phyloP scores from a whole-genome alignment of 1,284 basidiomycete species.

The Cryptococcus floricola region DNA sequence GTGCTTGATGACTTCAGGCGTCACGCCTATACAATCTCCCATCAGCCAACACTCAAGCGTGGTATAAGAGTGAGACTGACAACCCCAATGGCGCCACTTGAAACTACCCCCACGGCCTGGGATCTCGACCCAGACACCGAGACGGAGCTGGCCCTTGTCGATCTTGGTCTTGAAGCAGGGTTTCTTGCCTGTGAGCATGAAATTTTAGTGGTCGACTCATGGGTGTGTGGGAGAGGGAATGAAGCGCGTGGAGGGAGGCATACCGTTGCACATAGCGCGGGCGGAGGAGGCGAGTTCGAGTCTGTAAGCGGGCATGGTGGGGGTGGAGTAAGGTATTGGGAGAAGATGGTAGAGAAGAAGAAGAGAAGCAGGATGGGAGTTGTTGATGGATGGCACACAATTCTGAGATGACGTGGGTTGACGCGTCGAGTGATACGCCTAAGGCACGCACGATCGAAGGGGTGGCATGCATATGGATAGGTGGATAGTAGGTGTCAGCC shows the following conservation, averaged over 20 bases:
- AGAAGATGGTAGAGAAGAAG: not conserved
- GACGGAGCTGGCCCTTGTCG: constrained; percentile 65
- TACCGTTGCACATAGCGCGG: constrained; percentile 79
- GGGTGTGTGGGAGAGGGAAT: not conserved
- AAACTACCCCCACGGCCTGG: constrained; percentile 57
- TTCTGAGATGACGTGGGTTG: too few species aligned
- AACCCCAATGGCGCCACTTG: constrained; percentile 52
- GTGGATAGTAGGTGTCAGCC: too few species aligned
- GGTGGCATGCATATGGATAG: too few species aligned
- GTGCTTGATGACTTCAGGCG: constrained; percentile 64
- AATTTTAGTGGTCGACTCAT: not conserved
- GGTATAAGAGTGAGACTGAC: constrained; percentile 21
- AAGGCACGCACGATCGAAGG: too few species aligned
- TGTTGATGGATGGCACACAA: not conserved
- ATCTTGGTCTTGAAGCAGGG: constrained; percentile 76
- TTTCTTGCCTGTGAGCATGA: constrained; percentile 59
- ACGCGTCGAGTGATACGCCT: too few species aligned
- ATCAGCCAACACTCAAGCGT: not conserved
- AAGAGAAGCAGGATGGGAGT: not conserved
- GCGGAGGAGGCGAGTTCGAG: constrained; percentile 56
- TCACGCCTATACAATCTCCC: constrained; percentile 56
- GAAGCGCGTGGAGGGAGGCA: not conserved
- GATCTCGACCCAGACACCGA: constrained; percentile 74
- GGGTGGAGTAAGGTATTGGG: not conserved
- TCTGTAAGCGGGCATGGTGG: constrained; percentile 55